Evolutionary conservation across 108 stramenopile genomes (phyloP).

Genomic region (Bacterosira constricta): DNA sequence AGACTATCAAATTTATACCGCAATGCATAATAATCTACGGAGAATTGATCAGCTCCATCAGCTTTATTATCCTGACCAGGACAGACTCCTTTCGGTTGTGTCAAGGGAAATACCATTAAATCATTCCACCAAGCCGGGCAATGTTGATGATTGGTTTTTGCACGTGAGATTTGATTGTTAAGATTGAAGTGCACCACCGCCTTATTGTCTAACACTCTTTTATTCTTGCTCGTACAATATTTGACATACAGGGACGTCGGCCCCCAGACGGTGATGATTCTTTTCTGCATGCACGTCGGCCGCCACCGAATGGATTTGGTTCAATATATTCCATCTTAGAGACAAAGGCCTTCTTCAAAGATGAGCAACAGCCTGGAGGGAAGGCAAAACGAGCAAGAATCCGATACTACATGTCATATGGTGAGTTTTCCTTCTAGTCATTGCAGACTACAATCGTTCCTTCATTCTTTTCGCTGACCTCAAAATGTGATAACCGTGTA

Average conservation of each 20-base stretch:
- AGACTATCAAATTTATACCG: conserved; percentile 28
- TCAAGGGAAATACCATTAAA: conserved; percentile 2
- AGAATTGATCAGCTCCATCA: conserved; percentile 9
- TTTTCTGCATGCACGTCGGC: conserved; percentile 1
- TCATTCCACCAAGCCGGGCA: conserved; percentile 10
- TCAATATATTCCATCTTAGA: conserved; percentile 25
- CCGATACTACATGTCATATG: conserved; percentile 24
- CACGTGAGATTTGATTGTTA: too few species aligned
- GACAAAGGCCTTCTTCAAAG: conserved; percentile 21
- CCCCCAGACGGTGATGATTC: conserved; percentile 20
- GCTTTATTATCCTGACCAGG: neutral
- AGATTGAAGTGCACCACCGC: too few species aligned
- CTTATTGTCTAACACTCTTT: too few species aligned
- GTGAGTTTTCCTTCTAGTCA: too few species aligned
- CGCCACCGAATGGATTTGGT: conserved; percentile 18
- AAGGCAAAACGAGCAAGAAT: conserved; percentile 7
- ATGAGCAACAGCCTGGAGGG: neutral
- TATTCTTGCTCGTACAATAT: too few species aligned
- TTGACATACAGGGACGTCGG: conserved; percentile 5
- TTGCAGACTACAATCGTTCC: too few species aligned
- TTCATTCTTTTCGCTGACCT: too few species aligned
- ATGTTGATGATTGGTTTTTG: conserved; percentile 17
- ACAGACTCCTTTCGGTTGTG: neutral
- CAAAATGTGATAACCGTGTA: neutral
- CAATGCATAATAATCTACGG: conserved; percentile 16